These are phyloP conservation scores for Discostella pseudostelligera DNA, from an alignment of 108 stramenopile genomes.

Conservation along the genomic window DNA sequence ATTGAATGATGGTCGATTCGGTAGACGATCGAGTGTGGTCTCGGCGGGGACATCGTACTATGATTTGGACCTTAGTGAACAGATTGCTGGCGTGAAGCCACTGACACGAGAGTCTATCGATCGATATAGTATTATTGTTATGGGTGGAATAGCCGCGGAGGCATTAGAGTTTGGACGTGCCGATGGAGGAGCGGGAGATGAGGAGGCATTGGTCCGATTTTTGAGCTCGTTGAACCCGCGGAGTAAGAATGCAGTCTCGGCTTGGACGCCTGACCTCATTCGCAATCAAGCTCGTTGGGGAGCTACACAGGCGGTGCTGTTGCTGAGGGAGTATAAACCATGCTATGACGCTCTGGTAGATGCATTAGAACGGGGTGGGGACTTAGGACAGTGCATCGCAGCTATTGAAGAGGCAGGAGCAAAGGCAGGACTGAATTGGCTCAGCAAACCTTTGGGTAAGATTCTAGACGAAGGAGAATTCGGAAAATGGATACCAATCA, in stretches of 20 bases:
- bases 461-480: slow-evolving; percentile 59
- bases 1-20: slow-evolving; percentile 73
- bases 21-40: slow-evolving; percentile 48
- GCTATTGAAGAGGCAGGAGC: slow-evolving; percentile 82
- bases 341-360: slow-evolving; percentile 85
- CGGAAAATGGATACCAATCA: slow-evolving; percentile 53
- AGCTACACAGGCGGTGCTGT: slow-evolving; percentile 73
- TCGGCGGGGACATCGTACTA: slow-evolving; percentile 91
- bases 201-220: slow-evolving; percentile 81
- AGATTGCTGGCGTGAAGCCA: slow-evolving; percentile 55
- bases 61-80: slow-evolving; percentile 72
- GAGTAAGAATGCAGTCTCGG: slow-evolving; percentile 54
- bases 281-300: slow-evolving; percentile 88
- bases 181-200: slow-evolving; percentile 93
- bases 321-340: slow-evolving; percentile 75
- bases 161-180: slow-evolving; percentile 75
- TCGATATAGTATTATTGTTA: slow-evolving; percentile 88
- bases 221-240: slow-evolving; percentile 55
- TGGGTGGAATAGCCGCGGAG: slow-evolving; percentile 96
- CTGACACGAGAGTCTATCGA: slow-evolving; percentile 83
- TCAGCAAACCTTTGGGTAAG: slow-evolving; percentile 63
- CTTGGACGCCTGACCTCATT: slow-evolving; percentile 56
- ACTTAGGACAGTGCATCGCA: slow-evolving; percentile 78
- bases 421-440: slow-evolving; percentile 46
- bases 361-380: slow-evolving; percentile 73